Evolutionary conservation across 2,329 filamentous ascomycete genomes (phyloP).

Genomic region (Alternaria triticina): DNA sequence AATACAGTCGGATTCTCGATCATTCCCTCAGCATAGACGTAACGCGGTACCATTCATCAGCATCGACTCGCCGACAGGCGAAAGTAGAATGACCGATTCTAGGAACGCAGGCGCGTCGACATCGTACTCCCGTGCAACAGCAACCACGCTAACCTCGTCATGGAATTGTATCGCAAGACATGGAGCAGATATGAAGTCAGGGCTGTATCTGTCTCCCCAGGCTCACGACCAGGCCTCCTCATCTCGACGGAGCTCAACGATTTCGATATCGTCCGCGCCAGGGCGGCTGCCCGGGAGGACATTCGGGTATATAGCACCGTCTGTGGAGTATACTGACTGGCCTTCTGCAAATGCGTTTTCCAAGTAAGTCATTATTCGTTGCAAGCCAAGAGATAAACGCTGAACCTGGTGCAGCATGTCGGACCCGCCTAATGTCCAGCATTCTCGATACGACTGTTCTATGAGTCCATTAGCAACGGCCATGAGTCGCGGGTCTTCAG

Average conservation of each 20-base stretch:
- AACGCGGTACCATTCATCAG: neutral
- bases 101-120: neutral
- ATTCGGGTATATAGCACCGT: no score
- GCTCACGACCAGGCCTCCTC: rapidly evolving
- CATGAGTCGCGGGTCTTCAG: neutral
- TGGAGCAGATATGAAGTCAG: no score
- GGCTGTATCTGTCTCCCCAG: neutral
- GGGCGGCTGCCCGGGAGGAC: rapidly evolving
- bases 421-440: neutral
- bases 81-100: neutral
- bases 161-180: no score
- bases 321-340: no score
- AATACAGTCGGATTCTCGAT: neutral
- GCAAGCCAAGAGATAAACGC: neutral
- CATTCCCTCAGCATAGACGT: neutral
- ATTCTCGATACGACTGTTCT: no score
- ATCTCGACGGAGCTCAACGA: neutral
- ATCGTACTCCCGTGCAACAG: neutral
- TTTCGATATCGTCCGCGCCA: neutral
- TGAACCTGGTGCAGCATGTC: neutral
- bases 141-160: neutral
- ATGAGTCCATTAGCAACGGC: no score
- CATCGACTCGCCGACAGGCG: neutral
- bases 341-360: no score
- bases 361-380: neutral